Base-by-base conservation (phyloP, 495 filamentous ascomycete species). In the Parachaetomium inaequale region DNA sequence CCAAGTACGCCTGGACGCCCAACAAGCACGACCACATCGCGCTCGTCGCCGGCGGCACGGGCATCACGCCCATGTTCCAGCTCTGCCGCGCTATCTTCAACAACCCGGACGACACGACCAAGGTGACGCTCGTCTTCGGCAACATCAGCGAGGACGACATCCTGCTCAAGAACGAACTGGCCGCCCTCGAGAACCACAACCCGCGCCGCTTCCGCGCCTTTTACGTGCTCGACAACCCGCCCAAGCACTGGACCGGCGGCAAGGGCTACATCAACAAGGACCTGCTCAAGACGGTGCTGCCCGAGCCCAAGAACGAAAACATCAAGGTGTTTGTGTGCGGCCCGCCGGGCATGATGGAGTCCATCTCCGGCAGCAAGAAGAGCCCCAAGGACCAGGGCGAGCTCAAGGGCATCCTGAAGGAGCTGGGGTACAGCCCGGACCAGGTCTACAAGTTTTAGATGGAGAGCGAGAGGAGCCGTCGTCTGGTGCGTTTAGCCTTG, bases 11-110 rank as follows among this genome's bases (percentile, higher is more conserved):
- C 26, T 98, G 92, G 92, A 70, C 83, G 43, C 67, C 89, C 63
- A 98, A 98, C 82, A 97, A 96, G 87, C 94, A 98, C 79, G 78
- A 89, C 36, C 93, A 97, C 78, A 87, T 98, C 73, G 86, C 83
- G n/a, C 79, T 98, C 72, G 85, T 98, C 66, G 92, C 94, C 11
- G 94, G 95, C 69, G 94, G 94, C 65, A 98, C 94, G 5, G 94
- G 94, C 55, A 96, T 98, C 70, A 93, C 93, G 36, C 94, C 94
- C 32, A 82, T 85, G 80, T 96, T 88, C 80, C 94, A 98, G 83
- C 84, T 98, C 36, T 76, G 82, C 55, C 83, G 89, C 21, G 80
- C 87, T 52, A 96, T 98, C 79, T 94, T 96, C 86, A 89, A 87
- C 76, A 96, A 96, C 83, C 93, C 93, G 46, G 86, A 93, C 29